These are phyloP conservation scores for Coemansia sp. DNA, from an alignment of 192 early-diverging fungal genomes.

Conservation along the genomic window DNA sequence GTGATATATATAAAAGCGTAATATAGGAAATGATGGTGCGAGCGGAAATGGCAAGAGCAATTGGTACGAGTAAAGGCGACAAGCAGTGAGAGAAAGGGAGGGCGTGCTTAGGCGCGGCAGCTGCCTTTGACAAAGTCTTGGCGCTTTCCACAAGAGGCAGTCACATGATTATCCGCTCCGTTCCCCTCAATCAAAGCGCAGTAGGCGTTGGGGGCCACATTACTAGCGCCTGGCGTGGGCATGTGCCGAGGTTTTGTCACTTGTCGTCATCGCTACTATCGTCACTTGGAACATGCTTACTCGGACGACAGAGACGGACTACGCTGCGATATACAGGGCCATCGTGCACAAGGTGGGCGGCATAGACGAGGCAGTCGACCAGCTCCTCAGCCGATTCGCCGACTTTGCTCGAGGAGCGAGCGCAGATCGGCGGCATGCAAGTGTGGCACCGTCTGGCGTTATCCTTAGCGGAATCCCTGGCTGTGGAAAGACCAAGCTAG, in stretches of 20 bases:
- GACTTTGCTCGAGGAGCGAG: slow-evolving; percentile 9
- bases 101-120: not conserved
- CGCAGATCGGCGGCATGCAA: not conserved
- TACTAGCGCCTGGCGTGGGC: not conserved
- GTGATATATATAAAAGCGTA: not conserved
- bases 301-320: not conserved
- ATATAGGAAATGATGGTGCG: no score
- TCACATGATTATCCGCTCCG: not conserved
- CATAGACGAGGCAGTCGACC: slow-evolving; percentile 36
- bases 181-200: slow-evolving; percentile 4
- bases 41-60: not conserved
- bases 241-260: not conserved
- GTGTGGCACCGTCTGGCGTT: slow-evolving; percentile 21
- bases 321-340: not conserved
- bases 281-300: not conserved
- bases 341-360: slow-evolving; percentile 30
- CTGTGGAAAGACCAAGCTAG: slow-evolving; percentile 47
- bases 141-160: not conserved
- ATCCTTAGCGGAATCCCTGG: slow-evolving; percentile 52
- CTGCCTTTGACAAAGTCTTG: slow-evolving; percentile 19
- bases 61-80: not conserved
- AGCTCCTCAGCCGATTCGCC: slow-evolving; percentile 23
- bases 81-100: not conserved
- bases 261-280: not conserved
- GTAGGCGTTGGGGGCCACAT: not conserved